Evolutionary conservation across 1,284 basidiomycete genomes (phyloP).

Genomic region (Trametes polyzona): DNA sequence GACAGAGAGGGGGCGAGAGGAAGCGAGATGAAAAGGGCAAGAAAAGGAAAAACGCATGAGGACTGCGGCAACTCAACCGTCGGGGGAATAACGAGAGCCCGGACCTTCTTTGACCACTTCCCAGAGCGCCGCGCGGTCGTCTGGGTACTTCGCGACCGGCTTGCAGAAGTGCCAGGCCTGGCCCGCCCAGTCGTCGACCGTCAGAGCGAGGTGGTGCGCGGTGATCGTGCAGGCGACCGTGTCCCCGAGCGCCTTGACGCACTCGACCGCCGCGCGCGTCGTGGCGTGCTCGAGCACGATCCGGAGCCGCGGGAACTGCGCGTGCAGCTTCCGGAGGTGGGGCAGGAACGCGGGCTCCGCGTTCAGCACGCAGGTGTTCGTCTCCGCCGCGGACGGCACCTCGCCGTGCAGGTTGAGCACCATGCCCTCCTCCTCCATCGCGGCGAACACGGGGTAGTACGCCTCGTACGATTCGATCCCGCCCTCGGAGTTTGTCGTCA

Average conservation of each 20-base stretch:
- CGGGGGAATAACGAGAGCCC: constrained; percentile 10
- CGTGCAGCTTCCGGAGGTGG: constrained; percentile 85
- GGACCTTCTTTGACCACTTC: constrained; percentile 81
- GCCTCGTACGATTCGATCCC: constrained; percentile 96
- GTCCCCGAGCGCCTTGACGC: constrained; percentile 80
- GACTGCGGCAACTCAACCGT: constrained; percentile 3
- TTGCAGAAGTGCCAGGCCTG: constrained; percentile 98
- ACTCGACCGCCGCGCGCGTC: constrained; percentile 92
- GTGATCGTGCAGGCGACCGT: constrained; percentile 98
- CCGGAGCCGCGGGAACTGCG: constrained; percentile 87
- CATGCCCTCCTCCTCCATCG: constrained; percentile 93
- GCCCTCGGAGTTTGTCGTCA: constrained; percentile 96
- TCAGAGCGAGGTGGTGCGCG: constrained; percentile 93
- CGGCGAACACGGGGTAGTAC: constrained; percentile 94
- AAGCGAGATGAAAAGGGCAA: background rate
- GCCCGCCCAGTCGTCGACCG: constrained; percentile 97
- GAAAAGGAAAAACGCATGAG: background rate
- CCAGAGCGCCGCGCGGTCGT: constrained; percentile 86
- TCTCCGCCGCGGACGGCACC: constrained; percentile 86
- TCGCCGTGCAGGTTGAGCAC: constrained; percentile 98
- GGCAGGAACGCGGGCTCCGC: constrained; percentile 92
- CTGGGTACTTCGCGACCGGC: constrained; percentile 96
- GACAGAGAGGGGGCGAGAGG: background rate
- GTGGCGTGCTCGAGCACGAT: constrained; percentile 99
- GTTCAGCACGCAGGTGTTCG: constrained; percentile 93